These are phyloP conservation scores for Trichoderma atrobrunneum DNA, from an alignment of 2,329 filamentous ascomycete species.

Conservation along the genomic window DNA sequence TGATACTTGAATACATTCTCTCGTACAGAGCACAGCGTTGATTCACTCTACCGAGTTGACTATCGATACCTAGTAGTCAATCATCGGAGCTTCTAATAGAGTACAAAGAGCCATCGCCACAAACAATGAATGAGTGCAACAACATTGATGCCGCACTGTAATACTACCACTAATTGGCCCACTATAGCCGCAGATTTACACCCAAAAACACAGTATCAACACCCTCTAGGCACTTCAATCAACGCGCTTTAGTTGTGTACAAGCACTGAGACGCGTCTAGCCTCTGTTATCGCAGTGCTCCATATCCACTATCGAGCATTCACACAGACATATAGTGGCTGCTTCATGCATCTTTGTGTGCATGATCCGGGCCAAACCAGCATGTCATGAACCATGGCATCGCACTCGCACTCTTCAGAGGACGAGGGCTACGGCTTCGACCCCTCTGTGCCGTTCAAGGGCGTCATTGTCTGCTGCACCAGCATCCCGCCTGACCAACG, in stretches of 20 bases:
- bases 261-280: slow-evolving; percentile 6
- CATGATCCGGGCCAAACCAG: not conserved
- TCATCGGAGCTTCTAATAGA: not conserved
- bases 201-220: not conserved
- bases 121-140: not conserved
- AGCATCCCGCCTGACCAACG: slow-evolving; percentile 76
- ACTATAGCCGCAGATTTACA: not conserved
- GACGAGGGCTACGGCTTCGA: slow-evolving; percentile 43
- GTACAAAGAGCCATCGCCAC: not conserved
- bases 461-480: slow-evolving; percentile 82
- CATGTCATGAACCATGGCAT: slow-evolving; percentile 29
- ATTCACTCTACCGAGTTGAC: not conserved
- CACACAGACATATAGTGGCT: not conserved
- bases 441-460: slow-evolving; percentile 62
- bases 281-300: slow-evolving; percentile 1
- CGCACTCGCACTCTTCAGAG: slow-evolving; percentile 27
- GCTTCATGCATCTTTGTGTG: not conserved
- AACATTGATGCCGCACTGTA: not conserved
- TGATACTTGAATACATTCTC: not conserved
- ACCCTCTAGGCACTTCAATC: not conserved
- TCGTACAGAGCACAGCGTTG: not conserved
- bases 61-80: not conserved
- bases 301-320: not conserved
- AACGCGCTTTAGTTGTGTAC: slow-evolving; percentile 9
- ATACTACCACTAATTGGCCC: not conserved